Conservation (phyloP, 139 green algal genomes). For the Asterochloris sp. region DNA sequence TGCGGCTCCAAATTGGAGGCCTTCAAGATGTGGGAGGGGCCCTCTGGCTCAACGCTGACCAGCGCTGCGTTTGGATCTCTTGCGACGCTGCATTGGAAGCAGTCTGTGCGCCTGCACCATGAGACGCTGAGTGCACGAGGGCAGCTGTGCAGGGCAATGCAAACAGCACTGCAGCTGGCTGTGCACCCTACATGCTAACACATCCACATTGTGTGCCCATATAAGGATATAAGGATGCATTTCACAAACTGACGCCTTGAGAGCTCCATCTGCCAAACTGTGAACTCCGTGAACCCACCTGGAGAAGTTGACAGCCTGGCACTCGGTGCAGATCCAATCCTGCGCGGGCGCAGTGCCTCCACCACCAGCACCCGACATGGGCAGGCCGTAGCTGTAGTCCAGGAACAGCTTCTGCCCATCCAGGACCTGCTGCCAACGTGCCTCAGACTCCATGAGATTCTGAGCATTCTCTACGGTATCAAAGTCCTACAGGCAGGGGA, state of each 20-base stretch:
- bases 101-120: conserved; percentile 61
- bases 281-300: conserved; percentile 29
- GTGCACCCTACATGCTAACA: not conserved
- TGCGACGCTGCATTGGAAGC: conserved; percentile 62
- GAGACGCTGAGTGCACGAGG: not conserved
- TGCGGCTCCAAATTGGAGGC: conserved; percentile 48
- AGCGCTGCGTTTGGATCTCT: conserved; percentile 36
- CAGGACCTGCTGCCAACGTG: conserved; percentile 16
- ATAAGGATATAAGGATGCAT: no score
- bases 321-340: conserved; percentile 73
- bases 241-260: no score
- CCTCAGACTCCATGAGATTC: conserved; percentile 50
- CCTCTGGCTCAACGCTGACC: conserved; percentile 30
- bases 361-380: not conserved
- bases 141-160: not conserved
- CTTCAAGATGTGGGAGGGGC: conserved; percentile 58
- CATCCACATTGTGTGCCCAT: not conserved
- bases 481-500: conserved; percentile 47
- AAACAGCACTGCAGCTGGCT: not conserved
- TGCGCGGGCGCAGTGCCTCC: not conserved
- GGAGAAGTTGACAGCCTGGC: conserved; percentile 68
- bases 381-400: conserved; percentile 37
- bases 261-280: no score
- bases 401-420: conserved; percentile 35
- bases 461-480: conserved; percentile 33